Evolutionary conservation across 2,329 filamentous ascomycete species (phyloP), one percentile per base, ranked within the genome.

Genomic region (Calcarisporium arbuscula): DNA sequence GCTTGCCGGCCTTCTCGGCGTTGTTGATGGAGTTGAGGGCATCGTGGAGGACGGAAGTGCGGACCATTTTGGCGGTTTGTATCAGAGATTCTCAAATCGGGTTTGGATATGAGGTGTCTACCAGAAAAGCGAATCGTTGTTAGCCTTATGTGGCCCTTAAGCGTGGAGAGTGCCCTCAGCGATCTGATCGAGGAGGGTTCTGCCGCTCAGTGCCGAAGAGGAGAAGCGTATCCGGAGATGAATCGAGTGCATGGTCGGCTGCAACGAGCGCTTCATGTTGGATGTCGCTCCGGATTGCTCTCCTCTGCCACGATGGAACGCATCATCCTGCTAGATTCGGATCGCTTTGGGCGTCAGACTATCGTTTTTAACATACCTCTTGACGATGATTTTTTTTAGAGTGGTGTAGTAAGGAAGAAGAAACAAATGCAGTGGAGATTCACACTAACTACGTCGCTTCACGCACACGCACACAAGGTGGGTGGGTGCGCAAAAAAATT

Each of bases 11-110:
- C 85, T 98, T 96, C 82, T 98, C 94, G 78, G 92, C 92, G 72
- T 98, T 98, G 88, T 98, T 98, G 84, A 98, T 96, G 77, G 81
- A 77, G 70, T 95, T 95, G 62, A 95, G 85, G 66, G 86, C 88
- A 83, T 98, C 92, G 80, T 96, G 94, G 71, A 98, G 89, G 63
- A 96, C 92, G 68, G 88, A 95, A 62, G 92, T 96, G 77, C 86
- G 88, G 72, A 95, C 89, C 90, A 98, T 98, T 66, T 85, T 95
- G 80, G 65, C 80, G 79, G 76, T 74, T 62, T 57, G 54, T 60
- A 43, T 54, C 53, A 60, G 76, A 86, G 82, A 87, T 87, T 87
- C 82, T 88, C 82, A 83, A 74, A 74, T 84, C 81, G 70, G 54
- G 56, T 45, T 48, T 53, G 61, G 68, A 76, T 67, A 67, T 76